Percentiles rank a stretch among this genome's conserved stretches.
Evolutionary conservation across 805 yeast species (phyloP).

Genomic region (Kodamaea nitidulidarum): DNA sequence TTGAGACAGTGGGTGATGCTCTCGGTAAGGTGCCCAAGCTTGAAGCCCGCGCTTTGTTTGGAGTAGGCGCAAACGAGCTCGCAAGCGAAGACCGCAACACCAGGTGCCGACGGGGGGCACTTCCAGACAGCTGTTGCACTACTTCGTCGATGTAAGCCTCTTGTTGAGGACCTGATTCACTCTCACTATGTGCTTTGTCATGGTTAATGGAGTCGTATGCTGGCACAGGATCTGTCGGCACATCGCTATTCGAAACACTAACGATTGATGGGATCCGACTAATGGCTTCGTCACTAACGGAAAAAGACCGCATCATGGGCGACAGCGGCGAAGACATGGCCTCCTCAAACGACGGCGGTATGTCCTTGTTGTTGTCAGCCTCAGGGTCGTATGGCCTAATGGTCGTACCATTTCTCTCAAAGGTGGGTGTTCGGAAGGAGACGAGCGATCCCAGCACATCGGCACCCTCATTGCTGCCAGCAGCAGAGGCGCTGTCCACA

Average conservation of each 20-base stretch:
- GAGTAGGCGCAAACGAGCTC: conserved; percentile 29
- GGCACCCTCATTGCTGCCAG: conserved; percentile 4
- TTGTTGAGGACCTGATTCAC: conserved; percentile 1
- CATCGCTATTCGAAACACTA: not conserved
- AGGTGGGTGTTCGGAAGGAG: conserved; percentile 39
- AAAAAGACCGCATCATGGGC: conserved; percentile 34
- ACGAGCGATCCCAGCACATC: conserved; percentile 16
- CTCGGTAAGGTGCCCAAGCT: not conserved
- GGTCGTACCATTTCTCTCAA: conserved; percentile 27
- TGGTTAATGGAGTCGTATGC: conserved; percentile 22
- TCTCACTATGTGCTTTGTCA: conserved; percentile 2
- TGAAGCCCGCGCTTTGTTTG: not conserved
- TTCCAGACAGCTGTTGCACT: conserved; percentile 15
- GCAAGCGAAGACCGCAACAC: conserved; percentile 26
- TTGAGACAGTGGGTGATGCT: not conserved
- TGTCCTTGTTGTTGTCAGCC: conserved; percentile 16
- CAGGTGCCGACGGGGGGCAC: conserved; percentile 15
- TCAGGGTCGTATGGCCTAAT: conserved; percentile 25
- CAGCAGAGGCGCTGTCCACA: conserved; percentile 12
- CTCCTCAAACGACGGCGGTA: conserved; percentile 62
- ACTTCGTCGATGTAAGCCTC: conserved; percentile 25
- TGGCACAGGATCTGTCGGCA: conserved; percentile 30
- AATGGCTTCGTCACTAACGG: conserved; percentile 36
- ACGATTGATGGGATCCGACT: conserved; percentile 31
- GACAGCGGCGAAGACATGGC: conserved; percentile 48